These are phyloP conservation scores for Pichia sp. DNA, from an alignment of 1,139 yeast genomes.

Conservation along the genomic window DNA sequence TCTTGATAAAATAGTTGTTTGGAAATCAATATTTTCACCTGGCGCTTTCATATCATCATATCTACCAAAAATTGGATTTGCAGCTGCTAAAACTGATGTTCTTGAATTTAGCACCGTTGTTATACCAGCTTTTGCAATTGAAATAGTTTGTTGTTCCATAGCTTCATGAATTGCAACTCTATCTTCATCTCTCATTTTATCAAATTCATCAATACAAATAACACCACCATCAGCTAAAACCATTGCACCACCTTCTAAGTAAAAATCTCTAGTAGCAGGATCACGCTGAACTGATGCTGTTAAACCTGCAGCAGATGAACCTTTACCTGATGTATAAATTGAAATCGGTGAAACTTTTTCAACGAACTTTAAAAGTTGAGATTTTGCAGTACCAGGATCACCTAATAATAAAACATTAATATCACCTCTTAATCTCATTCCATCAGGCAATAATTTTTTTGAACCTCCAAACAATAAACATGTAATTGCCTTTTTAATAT, in stretches of 20 bases:
- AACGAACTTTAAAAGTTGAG: slow-evolving; percentile 88
- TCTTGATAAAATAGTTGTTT: slow-evolving; percentile 91
- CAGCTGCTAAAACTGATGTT: slow-evolving; percentile 95
- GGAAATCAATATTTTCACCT: slow-evolving; percentile 97
- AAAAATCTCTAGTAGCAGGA: slow-evolving; percentile 79
- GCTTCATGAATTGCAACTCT: slow-evolving; percentile 99
- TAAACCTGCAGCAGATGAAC: slow-evolving; percentile 98
- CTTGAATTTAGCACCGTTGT: slow-evolving; percentile 93
- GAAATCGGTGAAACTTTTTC: slow-evolving; percentile 94
- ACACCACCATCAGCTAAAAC: slow-evolving; percentile 99
- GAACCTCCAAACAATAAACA: slow-evolving; percentile 94
- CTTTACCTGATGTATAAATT: slow-evolving; percentile 96
- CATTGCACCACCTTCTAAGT: slow-evolving; percentile 99
- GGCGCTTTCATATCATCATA: slow-evolving; percentile 95
- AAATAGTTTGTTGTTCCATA: slow-evolving; percentile 98
- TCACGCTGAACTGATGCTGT: slow-evolving; percentile 97
- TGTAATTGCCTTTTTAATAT: slow-evolving; percentile 87
- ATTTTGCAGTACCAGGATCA: slow-evolving; percentile 98
- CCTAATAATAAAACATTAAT: slow-evolving; percentile 88
- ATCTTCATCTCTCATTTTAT: slow-evolving; percentile 98
- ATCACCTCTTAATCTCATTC: slow-evolving; percentile 95
- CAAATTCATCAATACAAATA: slow-evolving; percentile 98
- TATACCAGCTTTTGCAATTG: slow-evolving; percentile 99
- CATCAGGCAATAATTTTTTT: slow-evolving; percentile 86
- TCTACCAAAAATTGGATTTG: slow-evolving; percentile 94